Evolutionary conservation across 2,329 filamentous ascomycete species (phyloP), one percentile per base, ranked within the genome.

Genomic region (Colletotrichum kahawae): DNA sequence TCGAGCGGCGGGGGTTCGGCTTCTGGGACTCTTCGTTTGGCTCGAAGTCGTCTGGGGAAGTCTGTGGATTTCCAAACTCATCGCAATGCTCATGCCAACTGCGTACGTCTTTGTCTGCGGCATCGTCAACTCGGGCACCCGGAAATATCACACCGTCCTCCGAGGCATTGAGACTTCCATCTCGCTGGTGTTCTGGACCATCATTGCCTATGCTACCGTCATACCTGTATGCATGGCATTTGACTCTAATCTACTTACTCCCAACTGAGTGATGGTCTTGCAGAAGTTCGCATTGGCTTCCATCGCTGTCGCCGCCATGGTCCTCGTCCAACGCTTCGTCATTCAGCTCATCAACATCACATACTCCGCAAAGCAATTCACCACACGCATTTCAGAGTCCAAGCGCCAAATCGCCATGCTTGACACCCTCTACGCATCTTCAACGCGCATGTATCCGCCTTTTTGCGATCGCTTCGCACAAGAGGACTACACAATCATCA

Each of bases 331-430:
- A 16, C 21, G 67, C 16, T 65, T 71, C 31, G 13, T 74, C 48
- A 74, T 70, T 12, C 71, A 64, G 36, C 56, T 57, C 36, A 72
- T 72, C 63, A 72, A 74, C 36, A 43, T 74, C 27, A 68, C 65
- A 18, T 69, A 74, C 38, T 69, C 71, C 7, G 65, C 51, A 33
- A 74, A 33, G 31, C 65, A 70, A 27, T 43, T 69, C 71, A 70
- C 29, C n/a, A 59, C 21, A 5, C 65, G 71, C n/a, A 74, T 64
- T 4, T 6, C 16, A 9, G 60, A 74, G n/a, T 70, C 59, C 21
- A 72, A 72, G 33, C 51, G 70, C 51, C 51, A 38, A 18, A 29
- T 72, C 6, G 21, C 63, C 7, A 67, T 72, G 70, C 70, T 68
- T 2, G 27, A 72, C 21, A 33, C 36, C 7, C 70, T 72, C 14